Evolutionary conservation across 2,329 filamentous ascomycete species (phyloP).

Genomic region (Botrytis paeoniae): DNA sequence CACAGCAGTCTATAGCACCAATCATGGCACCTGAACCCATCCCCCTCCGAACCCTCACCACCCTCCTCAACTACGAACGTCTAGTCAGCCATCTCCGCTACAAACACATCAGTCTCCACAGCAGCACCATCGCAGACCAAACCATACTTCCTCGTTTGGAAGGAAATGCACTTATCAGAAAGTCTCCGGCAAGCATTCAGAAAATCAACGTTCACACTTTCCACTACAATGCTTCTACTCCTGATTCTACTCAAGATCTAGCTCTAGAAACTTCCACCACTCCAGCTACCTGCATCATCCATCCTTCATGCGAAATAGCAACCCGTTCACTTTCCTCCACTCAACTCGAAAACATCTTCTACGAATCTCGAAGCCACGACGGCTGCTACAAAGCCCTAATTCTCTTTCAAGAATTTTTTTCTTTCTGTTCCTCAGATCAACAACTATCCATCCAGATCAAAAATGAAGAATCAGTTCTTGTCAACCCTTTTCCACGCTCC

Average conservation of each 20-base stretch:
- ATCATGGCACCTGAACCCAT: constrained; percentile 1
- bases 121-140: background rate
- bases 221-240: background rate
- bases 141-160: background rate
- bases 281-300: background rate
- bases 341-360: constrained; percentile 11
- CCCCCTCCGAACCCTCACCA: constrained; percentile 13
- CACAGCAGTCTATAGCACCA: background rate
- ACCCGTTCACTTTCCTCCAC: background rate
- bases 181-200: background rate
- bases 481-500: background rate
- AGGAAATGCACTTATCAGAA: background rate
- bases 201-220: background rate
- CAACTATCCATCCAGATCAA: constrained; percentile 2
- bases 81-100: constrained; percentile 13
- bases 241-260: background rate
- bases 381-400: constrained; percentile 17
- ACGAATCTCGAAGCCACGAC: constrained; percentile 17
- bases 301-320: background rate
- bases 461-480: background rate
- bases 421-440: constrained; percentile 12
- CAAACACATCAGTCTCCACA: background rate
- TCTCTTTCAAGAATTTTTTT: constrained; percentile 16
- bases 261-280: no score
- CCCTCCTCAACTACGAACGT: constrained; percentile 19